These are phyloP conservation scores for Argentina anserina DNA, from an alignment of 306 rosid genomes.

Conservation along the genomic window DNA sequence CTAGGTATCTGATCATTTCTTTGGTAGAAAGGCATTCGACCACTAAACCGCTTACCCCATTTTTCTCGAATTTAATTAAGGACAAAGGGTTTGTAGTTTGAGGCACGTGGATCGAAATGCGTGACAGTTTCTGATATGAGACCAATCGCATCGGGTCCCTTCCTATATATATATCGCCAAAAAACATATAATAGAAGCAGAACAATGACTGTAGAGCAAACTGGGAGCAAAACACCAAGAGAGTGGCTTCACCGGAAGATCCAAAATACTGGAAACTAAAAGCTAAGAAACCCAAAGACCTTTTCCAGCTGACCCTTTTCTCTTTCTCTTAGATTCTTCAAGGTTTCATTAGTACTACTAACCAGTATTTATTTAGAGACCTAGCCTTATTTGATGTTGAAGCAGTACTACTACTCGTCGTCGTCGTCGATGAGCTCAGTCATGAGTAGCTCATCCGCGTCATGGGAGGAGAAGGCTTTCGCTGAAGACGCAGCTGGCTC, in stretches of 20 bases:
- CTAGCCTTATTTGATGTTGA: background rate
- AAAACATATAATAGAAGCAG: conserved; percentile 10
- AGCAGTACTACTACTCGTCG: background rate
- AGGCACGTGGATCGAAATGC: conserved; percentile 40
- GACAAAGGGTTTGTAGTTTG: conserved; percentile 14
- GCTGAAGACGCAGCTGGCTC: conserved; percentile 65
- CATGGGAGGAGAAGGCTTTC: conserved; percentile 89
- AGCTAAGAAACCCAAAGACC: conserved; percentile 6
- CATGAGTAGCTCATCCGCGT: conserved; percentile 7
- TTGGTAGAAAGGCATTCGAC: background rate
- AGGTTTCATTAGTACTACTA: conserved; percentile 1
- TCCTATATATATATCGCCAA: conserved; percentile 15
- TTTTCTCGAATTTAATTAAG: background rate
- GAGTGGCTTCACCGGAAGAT: conserved; percentile 37
- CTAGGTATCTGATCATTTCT: background rate
- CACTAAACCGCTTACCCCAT: background rate
- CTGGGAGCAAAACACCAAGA: conserved; percentile 33
- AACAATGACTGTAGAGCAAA: conserved; percentile 20
- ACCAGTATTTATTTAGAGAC: background rate
- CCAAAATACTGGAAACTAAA: conserved; percentile 27
- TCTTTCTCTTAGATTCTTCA: conserved; percentile 13
- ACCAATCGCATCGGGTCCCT: conserved; percentile 30
- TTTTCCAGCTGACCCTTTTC: conserved; percentile 7
- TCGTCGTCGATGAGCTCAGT: conserved; percentile 25
- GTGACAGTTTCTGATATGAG: conserved; percentile 35